Percentiles rank a stretch among this genome's conserved stretches.
Evolutionary conservation across 371 early-diverging fungal genomes (phyloP).

Genomic region (Nematocida sp.): DNA sequence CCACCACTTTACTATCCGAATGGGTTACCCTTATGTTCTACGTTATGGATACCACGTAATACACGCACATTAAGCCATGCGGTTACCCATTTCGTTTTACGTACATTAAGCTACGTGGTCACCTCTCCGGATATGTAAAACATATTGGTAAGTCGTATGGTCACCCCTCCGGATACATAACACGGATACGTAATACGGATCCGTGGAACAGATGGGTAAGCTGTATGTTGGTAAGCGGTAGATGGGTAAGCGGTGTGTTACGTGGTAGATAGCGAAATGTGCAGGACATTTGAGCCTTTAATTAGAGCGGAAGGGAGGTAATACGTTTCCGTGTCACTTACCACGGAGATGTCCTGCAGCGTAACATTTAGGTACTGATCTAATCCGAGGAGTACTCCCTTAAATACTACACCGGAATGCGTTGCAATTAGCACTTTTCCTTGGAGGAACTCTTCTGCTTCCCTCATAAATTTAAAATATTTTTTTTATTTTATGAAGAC

Average conservation of each 20-base stretch:
- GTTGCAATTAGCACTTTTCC: conserved; percentile 16
- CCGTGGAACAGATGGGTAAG: no score
- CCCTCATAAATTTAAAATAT: conserved; percentile 27
- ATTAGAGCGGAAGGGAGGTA: conserved; percentile 19
- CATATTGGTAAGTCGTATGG: background rate
- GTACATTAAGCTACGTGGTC: no score
- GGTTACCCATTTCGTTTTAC: no score
- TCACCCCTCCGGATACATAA: no score
- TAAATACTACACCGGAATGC: background rate
- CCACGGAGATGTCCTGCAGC: conserved; percentile 6
- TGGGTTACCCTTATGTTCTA: background rate
- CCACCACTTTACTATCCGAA: background rate
- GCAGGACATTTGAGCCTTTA: conserved; percentile 47
- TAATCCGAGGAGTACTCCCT: conserved; percentile 23
- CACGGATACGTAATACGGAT: no score
- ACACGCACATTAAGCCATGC: no score
- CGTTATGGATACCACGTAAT: no score
- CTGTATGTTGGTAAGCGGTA: no score
- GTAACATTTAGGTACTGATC: conserved; percentile 42
- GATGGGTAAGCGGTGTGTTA: no score
- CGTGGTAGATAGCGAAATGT: conserved; percentile 13
- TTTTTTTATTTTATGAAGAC: conserved; percentile 8
- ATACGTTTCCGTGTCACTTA: background rate
- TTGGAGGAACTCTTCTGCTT: conserved; percentile 26
- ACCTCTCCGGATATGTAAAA: background rate